Conservation (phyloP, 768 basidiomycete species). For the Mycena pura region DNA sequence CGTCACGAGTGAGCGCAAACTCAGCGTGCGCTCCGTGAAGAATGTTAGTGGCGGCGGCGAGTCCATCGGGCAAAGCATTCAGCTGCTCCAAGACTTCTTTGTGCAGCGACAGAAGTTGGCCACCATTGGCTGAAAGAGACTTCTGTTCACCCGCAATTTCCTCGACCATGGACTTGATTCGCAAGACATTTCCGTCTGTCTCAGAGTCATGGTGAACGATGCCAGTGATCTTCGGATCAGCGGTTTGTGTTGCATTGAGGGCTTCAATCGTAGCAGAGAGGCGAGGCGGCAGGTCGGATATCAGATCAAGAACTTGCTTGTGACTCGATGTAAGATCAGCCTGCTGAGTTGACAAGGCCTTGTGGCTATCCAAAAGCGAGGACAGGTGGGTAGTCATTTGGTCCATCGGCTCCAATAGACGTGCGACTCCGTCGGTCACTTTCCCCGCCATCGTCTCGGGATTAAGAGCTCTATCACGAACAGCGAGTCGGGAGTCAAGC, state of each 20-base stretch:
- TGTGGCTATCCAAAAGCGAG: slow-evolving; percentile 49
- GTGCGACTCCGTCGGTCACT: slow-evolving; percentile 60
- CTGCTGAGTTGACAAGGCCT: slow-evolving; percentile 45
- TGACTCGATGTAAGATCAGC: slow-evolving; percentile 47
- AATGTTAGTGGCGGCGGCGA: slow-evolving; percentile 58
- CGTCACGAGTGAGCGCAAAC: slow-evolving; percentile 61
- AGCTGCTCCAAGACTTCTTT: slow-evolving; percentile 62
- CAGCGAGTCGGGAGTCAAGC: slow-evolving; percentile 79
- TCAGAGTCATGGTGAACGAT: slow-evolving; percentile 27
- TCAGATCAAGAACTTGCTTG: slow-evolving; percentile 43
- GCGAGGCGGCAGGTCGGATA: slow-evolving; percentile 56
- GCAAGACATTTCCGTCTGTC: slow-evolving; percentile 44
- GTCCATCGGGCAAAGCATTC: slow-evolving; percentile 61
- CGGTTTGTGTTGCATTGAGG: slow-evolving; percentile 46
- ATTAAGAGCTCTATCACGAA: slow-evolving; percentile 75
- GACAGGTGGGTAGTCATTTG: slow-evolving; percentile 48
- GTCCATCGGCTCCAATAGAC: slow-evolving; percentile 48
- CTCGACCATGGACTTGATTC: slow-evolving; percentile 58
- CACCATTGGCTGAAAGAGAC: slow-evolving; percentile 51
- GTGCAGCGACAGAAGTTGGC: slow-evolving; percentile 57
- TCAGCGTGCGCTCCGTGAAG: slow-evolving; percentile 70
- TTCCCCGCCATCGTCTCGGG: slow-evolving; percentile 62
- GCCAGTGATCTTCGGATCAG: slow-evolving; percentile 39
- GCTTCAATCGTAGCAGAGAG: slow-evolving; percentile 52
- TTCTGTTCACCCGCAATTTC: slow-evolving; percentile 58